phyloP scores from a whole-genome alignment of 2,329 filamentous ascomycete genomes.

The Sclerotinia sclerotiorum region DNA sequence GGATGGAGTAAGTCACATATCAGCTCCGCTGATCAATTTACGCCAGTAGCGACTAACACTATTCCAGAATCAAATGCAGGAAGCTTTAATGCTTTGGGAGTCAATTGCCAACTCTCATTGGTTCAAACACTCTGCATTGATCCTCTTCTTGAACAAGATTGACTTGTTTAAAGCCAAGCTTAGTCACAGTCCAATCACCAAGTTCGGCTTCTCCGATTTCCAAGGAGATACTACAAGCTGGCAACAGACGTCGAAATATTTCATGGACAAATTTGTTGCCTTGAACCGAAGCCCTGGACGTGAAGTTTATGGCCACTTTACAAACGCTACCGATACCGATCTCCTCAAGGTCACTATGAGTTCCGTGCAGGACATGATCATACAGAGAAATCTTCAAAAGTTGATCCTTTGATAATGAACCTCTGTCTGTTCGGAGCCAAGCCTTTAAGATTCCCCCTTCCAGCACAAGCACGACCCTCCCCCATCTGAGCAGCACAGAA shows the following conservation, averaged over 20 bases:
- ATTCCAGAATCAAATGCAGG: conserved; percentile 82
- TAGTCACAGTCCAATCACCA: conserved; percentile 65
- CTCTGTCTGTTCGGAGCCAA: conserved; percentile 24
- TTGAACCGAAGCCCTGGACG: conserved; percentile 64
- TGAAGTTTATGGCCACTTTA: conserved; percentile 60
- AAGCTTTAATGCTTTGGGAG: conserved; percentile 83
- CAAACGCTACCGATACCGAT: conserved; percentile 65
- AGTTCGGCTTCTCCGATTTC: conserved; percentile 77
- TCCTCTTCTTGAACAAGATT: conserved; percentile 86
- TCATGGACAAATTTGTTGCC: conserved; percentile 76
- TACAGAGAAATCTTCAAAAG: conserved; percentile 78
- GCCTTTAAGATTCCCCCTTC: conserved; percentile 7
- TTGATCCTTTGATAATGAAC: conserved; percentile 61
- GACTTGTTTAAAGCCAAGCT: conserved; percentile 81
- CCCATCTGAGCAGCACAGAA: conserved; percentile 20
- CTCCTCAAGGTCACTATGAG: conserved; percentile 83
- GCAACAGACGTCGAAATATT: conserved; percentile 76
- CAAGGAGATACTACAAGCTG: conserved; percentile 68
- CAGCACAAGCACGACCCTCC: conserved; percentile 7
- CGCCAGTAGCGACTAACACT: conserved; percentile 29
- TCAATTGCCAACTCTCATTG: conserved; percentile 83
- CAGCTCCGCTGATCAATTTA: background rate
- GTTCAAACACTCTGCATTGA: conserved; percentile 79
- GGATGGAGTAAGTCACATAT: conserved; percentile 70
- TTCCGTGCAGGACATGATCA: conserved; percentile 84